Evolutionary conservation across 306 rosid genomes (phyloP), one percentile per base, ranked within the genome.

Genomic region (Begonia loranthoides): DNA sequence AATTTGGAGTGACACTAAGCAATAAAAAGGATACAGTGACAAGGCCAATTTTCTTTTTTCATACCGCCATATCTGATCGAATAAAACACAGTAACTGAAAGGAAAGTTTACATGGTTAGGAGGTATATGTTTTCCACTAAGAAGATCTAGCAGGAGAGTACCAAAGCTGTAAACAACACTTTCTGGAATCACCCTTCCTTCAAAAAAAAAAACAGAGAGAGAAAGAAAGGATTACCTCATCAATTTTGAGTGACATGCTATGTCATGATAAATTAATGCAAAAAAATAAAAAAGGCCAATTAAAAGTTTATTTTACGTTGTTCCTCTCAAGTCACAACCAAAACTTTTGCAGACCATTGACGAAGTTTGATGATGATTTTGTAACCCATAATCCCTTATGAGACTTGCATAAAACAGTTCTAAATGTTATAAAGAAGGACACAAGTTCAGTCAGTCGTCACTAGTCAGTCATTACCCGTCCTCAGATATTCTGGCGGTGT

Each of bases 401-500:
- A 50, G 33, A 41, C 12, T 54, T n/a, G 45, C 39, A 51, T 9
- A 54, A 51, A 47, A 9, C 55, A 11, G 15, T 12, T 17, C 45
- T 41, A 41, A 1, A 1, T 43, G 47, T 43, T 43, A 43, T n/a
- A 43, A 43, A 1, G 45, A 12, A 43, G n/a, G 47, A n/a, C 15
- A 43, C 40, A 1, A 13, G 0, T 57, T 52, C 61, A 13, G n/a
- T 51, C 17, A 9, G 52, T 54, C 13, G 24, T 49, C 38, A 28
- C 9, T 49, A 44, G 24, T 17, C 19, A 28, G 9, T 49, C 24
- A 52, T 41, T 69, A 92, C 99, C 99, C 51, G 94, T 92, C 62
- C 93, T 86, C 76, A 86, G 76, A 76, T 92, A 92, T 62, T 92
- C 99, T 8, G 99, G 99, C 66, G 99, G 99, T 56, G 99, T 92